Conservation (phyloP, 257 asterid genomes). For the Linderniella brevidens region DNA sequence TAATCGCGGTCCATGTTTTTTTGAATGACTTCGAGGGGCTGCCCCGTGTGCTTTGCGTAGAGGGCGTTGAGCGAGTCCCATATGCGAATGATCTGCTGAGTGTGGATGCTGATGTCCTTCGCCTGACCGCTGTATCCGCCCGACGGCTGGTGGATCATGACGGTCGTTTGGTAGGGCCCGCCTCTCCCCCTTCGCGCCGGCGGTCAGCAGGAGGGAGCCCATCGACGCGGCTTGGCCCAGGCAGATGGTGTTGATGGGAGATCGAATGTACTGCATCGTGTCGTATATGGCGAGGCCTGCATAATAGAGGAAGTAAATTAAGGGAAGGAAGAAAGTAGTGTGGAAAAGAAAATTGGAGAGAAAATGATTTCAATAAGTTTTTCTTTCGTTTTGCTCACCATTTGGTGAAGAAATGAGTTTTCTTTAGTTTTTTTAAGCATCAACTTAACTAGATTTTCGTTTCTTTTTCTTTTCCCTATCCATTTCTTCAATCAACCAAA, state of each 20-base stretch:
- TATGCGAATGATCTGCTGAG: slow-evolving; percentile 69
- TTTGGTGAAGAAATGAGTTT: no score
- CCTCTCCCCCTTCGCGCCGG: slow-evolving; percentile 93
- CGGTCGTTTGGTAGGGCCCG: slow-evolving; percentile 72
- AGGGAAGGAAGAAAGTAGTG: no score
- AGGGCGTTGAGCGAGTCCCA: slow-evolving; percentile 70
- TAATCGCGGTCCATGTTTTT: slow-evolving; percentile 80
- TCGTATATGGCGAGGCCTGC: slow-evolving; percentile 94
- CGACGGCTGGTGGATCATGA: slow-evolving; percentile 93
- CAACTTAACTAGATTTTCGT: no score
- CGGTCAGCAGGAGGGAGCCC: slow-evolving; percentile 91
- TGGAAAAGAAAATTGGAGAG: no score
- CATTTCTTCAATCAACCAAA: no score
- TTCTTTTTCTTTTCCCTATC: no score
- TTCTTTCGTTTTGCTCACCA: no score
- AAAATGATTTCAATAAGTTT: no score
- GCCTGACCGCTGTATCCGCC: slow-evolving; percentile 96
- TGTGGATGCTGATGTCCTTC: slow-evolving; percentile 72
- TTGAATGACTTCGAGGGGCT: slow-evolving; percentile 42
- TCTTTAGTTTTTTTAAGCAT: no score
- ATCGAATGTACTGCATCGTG: slow-evolving; percentile 86
- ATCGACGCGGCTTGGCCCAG: slow-evolving; percentile 96
- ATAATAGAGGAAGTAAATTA: not conserved
- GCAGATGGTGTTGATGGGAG: slow-evolving; percentile 78
- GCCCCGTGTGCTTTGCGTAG: slow-evolving; percentile 80